These are phyloP conservation scores for Ustilago crameri DNA, from an alignment of 1,284 basidiomycete genomes.

Conservation along the genomic window DNA sequence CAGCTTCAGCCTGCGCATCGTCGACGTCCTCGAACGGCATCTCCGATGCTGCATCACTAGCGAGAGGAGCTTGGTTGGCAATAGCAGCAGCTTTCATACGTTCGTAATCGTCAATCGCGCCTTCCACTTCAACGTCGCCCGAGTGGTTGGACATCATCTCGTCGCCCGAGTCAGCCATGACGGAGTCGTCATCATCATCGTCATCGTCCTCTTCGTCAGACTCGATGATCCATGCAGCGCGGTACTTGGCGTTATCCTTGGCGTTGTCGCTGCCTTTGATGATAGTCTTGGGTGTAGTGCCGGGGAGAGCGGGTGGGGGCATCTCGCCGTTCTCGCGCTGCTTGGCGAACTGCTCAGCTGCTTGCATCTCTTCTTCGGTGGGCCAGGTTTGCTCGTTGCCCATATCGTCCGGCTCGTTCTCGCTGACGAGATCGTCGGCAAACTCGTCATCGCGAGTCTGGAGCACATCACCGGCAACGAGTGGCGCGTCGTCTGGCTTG, in stretches of 20 bases:
- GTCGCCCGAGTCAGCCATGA: conserved; percentile 82
- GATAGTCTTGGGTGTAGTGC: conserved; percentile 65
- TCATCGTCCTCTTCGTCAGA: conserved; percentile 56
- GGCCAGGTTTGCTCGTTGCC: conserved; percentile 98
- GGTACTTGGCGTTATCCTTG: conserved; percentile 65
- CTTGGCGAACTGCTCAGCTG: conserved; percentile 39
- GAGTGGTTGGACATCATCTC: conserved; percentile 75
- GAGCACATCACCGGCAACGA: conserved; percentile 73
- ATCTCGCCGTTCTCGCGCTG: conserved; percentile 39
- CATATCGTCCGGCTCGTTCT: conserved; percentile 87
- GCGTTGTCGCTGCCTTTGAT: conserved; percentile 64
- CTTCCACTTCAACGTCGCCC: conserved; percentile 76
- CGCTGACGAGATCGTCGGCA: conserved; percentile 88
- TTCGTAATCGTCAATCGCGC: conserved; percentile 82
- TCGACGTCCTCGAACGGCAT: conserved; percentile 51
- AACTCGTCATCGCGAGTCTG: conserved; percentile 73
- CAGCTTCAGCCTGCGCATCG: conserved; percentile 76
- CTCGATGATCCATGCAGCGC: conserved; percentile 66
- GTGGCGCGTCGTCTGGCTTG: conserved; percentile 33
- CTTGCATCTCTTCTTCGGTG: conserved; percentile 90
- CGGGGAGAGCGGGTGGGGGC: conserved; percentile 68
- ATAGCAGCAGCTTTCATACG: conserved; percentile 78
- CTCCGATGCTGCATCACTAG: conserved; percentile 25
- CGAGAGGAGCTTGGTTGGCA: conserved; percentile 59
- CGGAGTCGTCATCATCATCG: conserved; percentile 82